These are phyloP conservation scores for Parietichytrium sp. DNA, from an alignment of 108 stramenopile species.

Conservation along the genomic window DNA sequence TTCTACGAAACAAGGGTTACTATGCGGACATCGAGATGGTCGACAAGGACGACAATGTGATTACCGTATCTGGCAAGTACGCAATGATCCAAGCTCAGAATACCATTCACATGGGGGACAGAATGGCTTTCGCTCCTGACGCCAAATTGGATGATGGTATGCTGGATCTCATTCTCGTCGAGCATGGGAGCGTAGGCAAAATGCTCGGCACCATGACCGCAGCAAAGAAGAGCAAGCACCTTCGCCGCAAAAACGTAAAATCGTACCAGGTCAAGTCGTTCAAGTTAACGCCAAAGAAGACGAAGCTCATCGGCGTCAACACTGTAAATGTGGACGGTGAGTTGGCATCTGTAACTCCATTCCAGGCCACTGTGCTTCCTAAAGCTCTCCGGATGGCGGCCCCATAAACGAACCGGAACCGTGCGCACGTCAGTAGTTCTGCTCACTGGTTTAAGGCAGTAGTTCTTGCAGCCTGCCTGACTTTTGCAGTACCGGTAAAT, in stretches of 20 bases:
- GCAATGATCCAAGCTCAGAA: conserved; percentile 40
- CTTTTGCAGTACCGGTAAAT: too few species aligned
- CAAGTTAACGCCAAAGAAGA: neutral
- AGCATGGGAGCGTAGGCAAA: neutral
- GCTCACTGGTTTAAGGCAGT: too few species aligned
- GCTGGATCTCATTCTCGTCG: neutral
- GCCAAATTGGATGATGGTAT: conserved; percentile 41
- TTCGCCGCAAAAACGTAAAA: neutral
- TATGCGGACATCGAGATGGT: neutral
- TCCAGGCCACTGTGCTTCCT: neutral
- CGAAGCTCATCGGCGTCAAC: neutral
- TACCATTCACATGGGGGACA: conserved; percentile 36
- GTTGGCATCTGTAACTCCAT: neutral
- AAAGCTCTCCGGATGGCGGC: neutral
- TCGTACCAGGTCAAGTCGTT: conserved; percentile 6
- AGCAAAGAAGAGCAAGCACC: neutral
- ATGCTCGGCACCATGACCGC: neutral
- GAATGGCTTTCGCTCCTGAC: conserved; percentile 7
- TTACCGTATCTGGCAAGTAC: conserved; percentile 9
- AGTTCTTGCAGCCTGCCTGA: too few species aligned
- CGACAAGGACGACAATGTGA: neutral
- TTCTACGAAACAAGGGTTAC: neutral
- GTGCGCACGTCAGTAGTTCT: too few species aligned
- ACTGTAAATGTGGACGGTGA: conserved; percentile 37
- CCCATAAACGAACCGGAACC: too few species aligned